Conservation (phyloP, 2,329 filamentous ascomycete genomes). For the Colletotrichum chlorophyti region DNA sequence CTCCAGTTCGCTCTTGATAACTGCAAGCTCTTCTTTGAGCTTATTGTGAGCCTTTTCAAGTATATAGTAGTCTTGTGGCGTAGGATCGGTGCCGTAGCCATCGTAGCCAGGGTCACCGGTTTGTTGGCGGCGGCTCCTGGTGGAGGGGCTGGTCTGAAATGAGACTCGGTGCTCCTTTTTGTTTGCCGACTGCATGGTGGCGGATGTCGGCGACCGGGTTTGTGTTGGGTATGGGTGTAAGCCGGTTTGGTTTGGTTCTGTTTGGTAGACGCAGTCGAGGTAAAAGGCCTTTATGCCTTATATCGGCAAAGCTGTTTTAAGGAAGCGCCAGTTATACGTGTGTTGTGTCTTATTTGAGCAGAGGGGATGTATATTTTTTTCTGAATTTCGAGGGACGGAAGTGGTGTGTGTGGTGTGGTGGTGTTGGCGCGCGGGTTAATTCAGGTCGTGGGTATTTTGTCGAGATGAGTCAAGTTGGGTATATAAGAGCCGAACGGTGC, state of each 20-base stretch:
- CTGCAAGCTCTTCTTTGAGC: slow-evolving; percentile 27
- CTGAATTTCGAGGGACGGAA: slow-evolving; percentile 21
- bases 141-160: slow-evolving; percentile 18
- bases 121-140: slow-evolving; percentile 30
- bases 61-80: slow-evolving; percentile 28
- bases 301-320: not conserved
- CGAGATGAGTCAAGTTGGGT: slow-evolving; percentile 27
- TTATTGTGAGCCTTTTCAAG: slow-evolving; percentile 13
- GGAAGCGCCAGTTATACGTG: not conserved
- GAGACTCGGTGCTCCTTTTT: slow-evolving; percentile 26
- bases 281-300: not conserved
- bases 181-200: slow-evolving; percentile 28
- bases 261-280: not conserved
- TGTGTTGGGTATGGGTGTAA: slow-evolving; percentile 1
- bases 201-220: not conserved
- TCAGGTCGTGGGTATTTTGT: slow-evolving; percentile 20
- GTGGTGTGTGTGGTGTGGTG: slow-evolving; percentile 22
- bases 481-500: slow-evolving; percentile 25
- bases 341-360: slow-evolving; percentile 3
- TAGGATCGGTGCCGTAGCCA: slow-evolving; percentile 30
- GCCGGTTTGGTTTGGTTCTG: not conserved
- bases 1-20: slow-evolving; percentile 33
- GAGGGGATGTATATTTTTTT: slow-evolving; percentile 1
- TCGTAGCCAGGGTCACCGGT: slow-evolving; percentile 32
- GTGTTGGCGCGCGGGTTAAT: slow-evolving; percentile 18